These are phyloP conservation scores for Polychaeton citri DNA, from an alignment of 2,329 filamentous ascomycete species.

Conservation along the genomic window DNA sequence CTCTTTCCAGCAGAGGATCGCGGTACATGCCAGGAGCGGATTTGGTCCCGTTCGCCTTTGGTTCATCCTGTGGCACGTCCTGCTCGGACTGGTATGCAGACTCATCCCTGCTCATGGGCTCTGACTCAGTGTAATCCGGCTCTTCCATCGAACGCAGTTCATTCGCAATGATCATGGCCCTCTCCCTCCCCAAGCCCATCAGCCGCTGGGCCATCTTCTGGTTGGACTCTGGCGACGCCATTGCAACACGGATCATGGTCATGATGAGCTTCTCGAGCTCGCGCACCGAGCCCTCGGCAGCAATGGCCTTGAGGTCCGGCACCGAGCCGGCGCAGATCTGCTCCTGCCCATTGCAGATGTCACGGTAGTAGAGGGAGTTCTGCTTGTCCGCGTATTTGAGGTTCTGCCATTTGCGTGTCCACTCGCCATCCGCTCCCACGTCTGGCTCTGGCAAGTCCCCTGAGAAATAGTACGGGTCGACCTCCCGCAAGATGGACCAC, in stretches of 20 bases:
- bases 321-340: constrained; percentile 23
- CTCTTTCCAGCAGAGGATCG: constrained; percentile 35
- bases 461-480: constrained; percentile 35
- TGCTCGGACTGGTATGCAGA: constrained; percentile 4
- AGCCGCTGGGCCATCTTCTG: constrained; percentile 29
- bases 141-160: constrained; percentile 20
- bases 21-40: constrained; percentile 15
- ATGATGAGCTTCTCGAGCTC: constrained; percentile 31
- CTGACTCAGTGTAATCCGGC: constrained; percentile 4
- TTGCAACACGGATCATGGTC: constrained; percentile 33
- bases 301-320: constrained; percentile 36
- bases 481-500: constrained; percentile 34
- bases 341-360: constrained; percentile 27
- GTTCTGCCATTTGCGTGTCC: constrained; percentile 41
- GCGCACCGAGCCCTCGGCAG: constrained; percentile 27
- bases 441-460: constrained; percentile 33
- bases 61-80: constrained; percentile 5
- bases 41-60: constrained; percentile 9
- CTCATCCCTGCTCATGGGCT: constrained; percentile 17
- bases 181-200: constrained; percentile 18
- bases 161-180: constrained; percentile 20
- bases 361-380: constrained; percentile 35
- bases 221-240: constrained; percentile 35
- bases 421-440: constrained; percentile 28
- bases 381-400: constrained; percentile 37